Evolutionary conservation across 2,329 filamentous ascomycete species (phyloP).

Genomic region (Penicillium sp.): DNA sequence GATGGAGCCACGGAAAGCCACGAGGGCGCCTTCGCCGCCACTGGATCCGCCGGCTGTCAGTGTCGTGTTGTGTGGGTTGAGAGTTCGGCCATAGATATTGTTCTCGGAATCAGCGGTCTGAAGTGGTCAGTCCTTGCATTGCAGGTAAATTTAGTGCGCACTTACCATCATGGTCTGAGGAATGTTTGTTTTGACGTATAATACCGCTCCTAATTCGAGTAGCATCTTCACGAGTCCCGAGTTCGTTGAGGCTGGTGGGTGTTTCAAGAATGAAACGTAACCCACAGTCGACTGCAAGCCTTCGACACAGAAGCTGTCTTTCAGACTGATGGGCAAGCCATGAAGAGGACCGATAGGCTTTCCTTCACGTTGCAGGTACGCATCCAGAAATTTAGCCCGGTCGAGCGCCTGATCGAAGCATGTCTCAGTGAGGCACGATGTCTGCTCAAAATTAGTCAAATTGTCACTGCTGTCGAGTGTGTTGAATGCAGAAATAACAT

Average conservation of each 20-base stretch:
- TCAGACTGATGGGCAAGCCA: slow-evolving; percentile 40
- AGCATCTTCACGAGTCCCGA: slow-evolving; percentile 26
- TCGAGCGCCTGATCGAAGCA: slow-evolving; percentile 37
- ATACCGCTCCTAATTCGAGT: slow-evolving; percentile 27
- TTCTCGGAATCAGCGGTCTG: slow-evolving; percentile 31
- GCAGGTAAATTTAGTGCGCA: not conserved
- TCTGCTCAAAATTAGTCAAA: too few relatives aligned
- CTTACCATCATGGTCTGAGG: slow-evolving; percentile 34
- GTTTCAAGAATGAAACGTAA: slow-evolving; percentile 24
- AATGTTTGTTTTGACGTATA: slow-evolving; percentile 36
- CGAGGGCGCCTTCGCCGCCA: slow-evolving; percentile 37
- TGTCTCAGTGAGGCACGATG: slow-evolving; percentile 39
- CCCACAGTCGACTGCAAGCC: slow-evolving; percentile 23
- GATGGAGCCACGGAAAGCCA: slow-evolving; percentile 37
- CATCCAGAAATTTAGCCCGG: slow-evolving; percentile 38
- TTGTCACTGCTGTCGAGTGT: too few relatives aligned
- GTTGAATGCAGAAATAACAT: not conserved
- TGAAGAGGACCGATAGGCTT: slow-evolving; percentile 39
- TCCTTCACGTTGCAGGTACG: slow-evolving; percentile 28
- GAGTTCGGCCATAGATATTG: slow-evolving; percentile 28
- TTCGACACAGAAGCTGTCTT: slow-evolving; percentile 29
- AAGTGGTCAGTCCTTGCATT: not conserved
- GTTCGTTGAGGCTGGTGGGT: slow-evolving; percentile 16
- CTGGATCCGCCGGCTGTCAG: slow-evolving; percentile 30
- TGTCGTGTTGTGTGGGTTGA: slow-evolving; percentile 29